A percentile compares a stretch with the other conserved stretches of the same genome.
Conservation (phyloP, 495 filamentous ascomycete genomes). For the Penicillium steckii region DNA sequence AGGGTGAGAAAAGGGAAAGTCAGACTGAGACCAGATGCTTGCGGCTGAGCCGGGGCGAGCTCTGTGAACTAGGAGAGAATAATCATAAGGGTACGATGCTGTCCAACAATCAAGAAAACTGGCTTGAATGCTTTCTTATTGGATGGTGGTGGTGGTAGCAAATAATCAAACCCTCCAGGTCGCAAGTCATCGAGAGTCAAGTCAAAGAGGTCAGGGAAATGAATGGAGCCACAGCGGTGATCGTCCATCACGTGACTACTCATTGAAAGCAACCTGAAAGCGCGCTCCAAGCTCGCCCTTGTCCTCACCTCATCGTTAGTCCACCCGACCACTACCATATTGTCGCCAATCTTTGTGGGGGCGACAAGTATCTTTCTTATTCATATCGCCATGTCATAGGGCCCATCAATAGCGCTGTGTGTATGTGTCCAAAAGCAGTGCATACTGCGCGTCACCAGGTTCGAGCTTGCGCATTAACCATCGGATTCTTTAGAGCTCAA, state of each 20-base stretch:
- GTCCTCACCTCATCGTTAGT: conserved; percentile 16
- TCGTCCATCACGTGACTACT: conserved; percentile 16
- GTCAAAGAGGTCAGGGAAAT: conserved; percentile 1
- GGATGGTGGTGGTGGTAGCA: not conserved
- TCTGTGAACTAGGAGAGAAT: conserved; percentile 1
- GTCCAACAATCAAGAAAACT: not conserved
- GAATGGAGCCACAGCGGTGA: not conserved
- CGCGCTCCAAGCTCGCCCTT: conserved; percentile 15
- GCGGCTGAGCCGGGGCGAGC: conserved; percentile 7
- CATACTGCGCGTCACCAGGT: conserved; percentile 16
- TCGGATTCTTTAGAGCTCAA: not conserved
- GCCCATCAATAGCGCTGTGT: conserved; percentile 15
- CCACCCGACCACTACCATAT: conserved; percentile 6
- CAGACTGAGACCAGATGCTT: not conserved
- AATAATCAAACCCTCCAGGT: not conserved
- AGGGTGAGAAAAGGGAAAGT: not conserved
- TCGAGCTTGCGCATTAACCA: conserved; percentile 5
- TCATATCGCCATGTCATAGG: conserved; percentile 22
- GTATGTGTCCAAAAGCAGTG: conserved; percentile 22
- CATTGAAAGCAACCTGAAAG: conserved; percentile 13
- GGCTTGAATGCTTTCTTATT: not conserved
- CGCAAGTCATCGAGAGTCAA: not conserved
- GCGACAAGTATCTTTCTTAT: conserved; percentile 2
- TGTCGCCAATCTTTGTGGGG: not conserved
- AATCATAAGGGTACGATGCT: conserved; percentile 1